Conservation (phyloP, 495 filamentous ascomycete species). For the Bacidia gigantensis region DNA sequence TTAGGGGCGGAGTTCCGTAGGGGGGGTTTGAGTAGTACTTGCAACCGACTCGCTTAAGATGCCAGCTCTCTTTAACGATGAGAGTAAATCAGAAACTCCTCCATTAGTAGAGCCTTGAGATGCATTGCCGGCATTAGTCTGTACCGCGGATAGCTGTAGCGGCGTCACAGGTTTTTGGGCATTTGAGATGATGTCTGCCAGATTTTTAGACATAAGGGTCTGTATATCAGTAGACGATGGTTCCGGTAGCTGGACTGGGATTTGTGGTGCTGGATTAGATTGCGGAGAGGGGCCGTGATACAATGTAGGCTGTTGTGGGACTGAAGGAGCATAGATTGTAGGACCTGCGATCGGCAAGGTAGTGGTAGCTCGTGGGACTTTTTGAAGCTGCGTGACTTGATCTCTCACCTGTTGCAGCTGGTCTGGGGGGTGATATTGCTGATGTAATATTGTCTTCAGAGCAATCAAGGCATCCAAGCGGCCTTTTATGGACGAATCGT, state of each 20-base stretch:
- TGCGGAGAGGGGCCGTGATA: conserved; percentile 10
- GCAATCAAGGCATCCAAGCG: conserved; percentile 77
- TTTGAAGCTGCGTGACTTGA: conserved; percentile 57
- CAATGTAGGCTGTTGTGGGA: neutral
- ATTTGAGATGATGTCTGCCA: conserved; percentile 36
- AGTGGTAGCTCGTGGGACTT: conserved; percentile 16
- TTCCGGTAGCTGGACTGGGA: conserved; percentile 22
- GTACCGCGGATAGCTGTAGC: conserved; percentile 6
- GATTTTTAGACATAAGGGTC: conserved; percentile 31
- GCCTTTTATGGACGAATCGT: conserved; percentile 58
- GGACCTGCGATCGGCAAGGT: conserved; percentile 15
- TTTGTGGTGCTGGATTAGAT: conserved; percentile 18
- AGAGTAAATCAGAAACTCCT: conserved; percentile 33
- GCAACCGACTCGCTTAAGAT: conserved; percentile 30
- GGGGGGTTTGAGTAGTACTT: conserved; percentile 8
- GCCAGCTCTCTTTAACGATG: conserved; percentile 33
- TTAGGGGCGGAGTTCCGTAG: conserved; percentile 20
- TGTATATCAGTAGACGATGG: conserved; percentile 29
- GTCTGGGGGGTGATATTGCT: conserved; percentile 62
- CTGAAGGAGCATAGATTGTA: conserved; percentile 16
- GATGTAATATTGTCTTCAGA: conserved; percentile 66
- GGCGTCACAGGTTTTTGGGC: conserved; percentile 25
- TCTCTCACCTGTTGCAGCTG: conserved; percentile 68
- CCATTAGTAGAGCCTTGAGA: conserved; percentile 24
- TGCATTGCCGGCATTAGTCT: conserved; percentile 16